Evolutionary conservation across 2,329 filamentous ascomycete species (phyloP).

Genomic region (Pleurostoma richardsiae): DNA sequence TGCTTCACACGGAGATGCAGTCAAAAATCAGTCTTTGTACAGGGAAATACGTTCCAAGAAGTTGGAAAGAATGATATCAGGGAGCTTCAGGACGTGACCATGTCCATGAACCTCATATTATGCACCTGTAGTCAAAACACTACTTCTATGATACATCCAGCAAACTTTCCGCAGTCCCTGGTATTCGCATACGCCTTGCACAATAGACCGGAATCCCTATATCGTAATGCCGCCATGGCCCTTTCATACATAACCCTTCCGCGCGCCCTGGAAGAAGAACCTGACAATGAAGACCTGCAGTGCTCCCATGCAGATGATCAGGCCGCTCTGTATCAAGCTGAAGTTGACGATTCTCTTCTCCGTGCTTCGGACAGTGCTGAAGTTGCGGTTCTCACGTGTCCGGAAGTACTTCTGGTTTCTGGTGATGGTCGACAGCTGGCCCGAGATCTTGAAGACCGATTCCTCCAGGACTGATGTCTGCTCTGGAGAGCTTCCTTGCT

Average conservation of each 20-base stretch:
- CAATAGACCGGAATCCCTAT: too few species aligned
- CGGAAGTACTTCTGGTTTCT: constrained; percentile 99
- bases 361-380: constrained; percentile 94
- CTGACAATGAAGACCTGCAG: constrained; percentile 95
- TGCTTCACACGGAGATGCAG: too few species aligned
- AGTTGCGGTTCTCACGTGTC: constrained; percentile 97
- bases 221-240: too few species aligned
- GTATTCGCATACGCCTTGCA: too few species aligned
- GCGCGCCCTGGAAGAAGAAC: constrained; percentile 92
- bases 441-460: constrained; percentile 90
- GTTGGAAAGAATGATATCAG: too few species aligned
- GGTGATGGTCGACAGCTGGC: constrained; percentile 88
- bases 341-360: constrained; percentile 97
- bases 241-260: constrained; percentile 64
- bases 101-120: too few species aligned
- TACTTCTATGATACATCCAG: too few species aligned
- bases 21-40: too few species aligned
- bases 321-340: constrained; percentile 82
- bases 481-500: constrained; percentile 83
- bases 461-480: constrained; percentile 88
- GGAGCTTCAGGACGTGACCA: too few species aligned
- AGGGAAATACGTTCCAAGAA: too few species aligned
- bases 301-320: constrained; percentile 93
- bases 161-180: too few species aligned
- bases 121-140: too few species aligned